Base-by-base conservation (phyloP, 148 eudicot genomes). In the Diospyros kaki region DNA sequence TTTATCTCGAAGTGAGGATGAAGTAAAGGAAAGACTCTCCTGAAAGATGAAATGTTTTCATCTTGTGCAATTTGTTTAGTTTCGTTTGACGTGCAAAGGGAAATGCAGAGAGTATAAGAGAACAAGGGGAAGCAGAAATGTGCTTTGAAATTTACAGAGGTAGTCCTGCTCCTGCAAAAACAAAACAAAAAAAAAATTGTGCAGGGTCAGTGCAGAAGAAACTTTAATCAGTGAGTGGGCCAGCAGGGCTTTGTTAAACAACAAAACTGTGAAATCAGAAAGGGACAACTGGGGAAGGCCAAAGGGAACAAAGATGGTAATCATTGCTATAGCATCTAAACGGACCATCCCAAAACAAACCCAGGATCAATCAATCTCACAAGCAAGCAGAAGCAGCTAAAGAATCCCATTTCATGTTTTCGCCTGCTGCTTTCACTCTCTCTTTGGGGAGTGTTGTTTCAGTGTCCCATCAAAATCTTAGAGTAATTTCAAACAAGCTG, bases 271-370 rank as follows among this genome's bases (percentile, higher is more conserved):
- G 71, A 71, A 56, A 81, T 73, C 74, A 84, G 77, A 68, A 76
- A 71, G 80, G 77, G 89, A 89, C 89, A 85, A 73, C 74, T 84
- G 87, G 84, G 74, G 67, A 73, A 64, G 73, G 83, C 79, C 80
- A 84, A 83, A 79, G 76, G 69, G 84, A 84, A 84, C 88, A 83
- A 80, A 87, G 75, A 65, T 80, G 15, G 84, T 80, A 89, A 89
- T 89, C 75, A 87, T 85, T 84, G 80, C 80, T 79, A 75, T 61
- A 79, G 46, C 65, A 77, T 65, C 64, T 71, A 53, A 73, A 63
- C 42, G 9, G 46, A 73, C 63, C 76, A 81, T 70, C 55, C 71
- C 68, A 74, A 69, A 82, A 52, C 28, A 38, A 63, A 77, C 69
- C 73, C 40, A 81, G 52, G 78, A 78, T 60, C 84, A 71, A 78